Percentiles rank a stretch among this genome's conserved stretches.
phyloP scores from a whole-genome alignment of 352 stramenopile genomes.

The Phytopythium mirpurense region DNA sequence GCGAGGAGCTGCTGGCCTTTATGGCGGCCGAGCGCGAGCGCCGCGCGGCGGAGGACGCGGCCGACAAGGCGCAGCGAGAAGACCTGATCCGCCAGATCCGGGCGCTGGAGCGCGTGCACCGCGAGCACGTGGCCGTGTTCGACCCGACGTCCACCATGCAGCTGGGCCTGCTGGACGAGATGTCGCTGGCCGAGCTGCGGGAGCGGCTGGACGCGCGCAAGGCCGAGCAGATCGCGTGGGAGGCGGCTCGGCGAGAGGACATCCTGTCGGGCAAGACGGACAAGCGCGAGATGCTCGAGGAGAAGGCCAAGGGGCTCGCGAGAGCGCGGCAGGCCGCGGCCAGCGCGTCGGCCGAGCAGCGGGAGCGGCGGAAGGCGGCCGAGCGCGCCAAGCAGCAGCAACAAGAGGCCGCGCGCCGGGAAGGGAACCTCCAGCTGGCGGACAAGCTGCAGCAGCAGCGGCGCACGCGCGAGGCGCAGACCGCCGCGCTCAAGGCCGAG shows the following conservation, averaged over 20 bases:
- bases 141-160: constrained; percentile 87
- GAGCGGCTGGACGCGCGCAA: constrained; percentile 83
- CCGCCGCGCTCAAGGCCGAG: constrained; percentile 42
- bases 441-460: constrained; percentile 67
- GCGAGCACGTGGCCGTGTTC: constrained; percentile 82
- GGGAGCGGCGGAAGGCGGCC: constrained; percentile 51
- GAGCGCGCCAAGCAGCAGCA: constrained; percentile 47
- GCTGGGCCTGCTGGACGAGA: constrained; percentile 88
- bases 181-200: constrained; percentile 85
- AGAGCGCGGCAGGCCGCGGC: constrained; percentile 59
- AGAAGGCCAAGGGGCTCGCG: constrained; percentile 77
- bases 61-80: constrained; percentile 70
- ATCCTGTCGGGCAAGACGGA: constrained; percentile 77
- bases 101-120: constrained; percentile 73
- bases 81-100: constrained; percentile 86
- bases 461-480: constrained; percentile 37
- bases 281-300: constrained; percentile 66
- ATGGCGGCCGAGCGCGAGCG: constrained; percentile 51
- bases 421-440: constrained; percentile 71
- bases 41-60: constrained; percentile 50
- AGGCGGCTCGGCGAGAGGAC: constrained; percentile 53
- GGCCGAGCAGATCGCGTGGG: constrained; percentile 56
- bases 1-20: constrained; percentile 62
- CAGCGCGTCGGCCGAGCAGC: constrained; percentile 46
- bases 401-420: constrained; percentile 44